Base-by-base conservation (phyloP, 192 early-diverging fungal species). In the Jimgerdemannia flammicorona region DNA sequence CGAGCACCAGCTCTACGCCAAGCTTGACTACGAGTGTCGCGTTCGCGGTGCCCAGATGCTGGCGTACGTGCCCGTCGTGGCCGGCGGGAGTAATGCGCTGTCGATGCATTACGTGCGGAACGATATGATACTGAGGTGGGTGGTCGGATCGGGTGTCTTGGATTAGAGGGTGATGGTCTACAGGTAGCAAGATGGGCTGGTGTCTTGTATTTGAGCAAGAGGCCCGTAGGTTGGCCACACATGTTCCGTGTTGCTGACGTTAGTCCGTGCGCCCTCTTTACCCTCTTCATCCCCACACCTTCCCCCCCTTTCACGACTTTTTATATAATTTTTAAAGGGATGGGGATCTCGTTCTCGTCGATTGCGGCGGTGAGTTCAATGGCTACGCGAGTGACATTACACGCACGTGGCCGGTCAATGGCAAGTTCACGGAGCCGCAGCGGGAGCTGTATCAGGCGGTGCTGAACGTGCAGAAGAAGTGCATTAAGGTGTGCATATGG, bases 21-120 rank as follows among this genome's bases (percentile, higher is more conserved):
- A 89, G 64, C 87, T 96, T 67, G 95, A 95, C 66, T 92, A 89
- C 77, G 85, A 92, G 40, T 90, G 89, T 67, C 76, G 86, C 67
- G 83, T 83, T 79, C 78, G 86, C 40, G 91, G 90, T 3, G 90
- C 88, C 1, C 86, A 84, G 44, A 86, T 88, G 44, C 81, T 96
- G 40, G 93, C 95, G 17, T 99, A 99, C 81, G 95, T 99, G 20
- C 98, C 98, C 3, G 98, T 99, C 3, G 95, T 99, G 20, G 98
- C 97, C 0, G 89, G 93, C 8, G 98, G 96, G 43, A 83, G 85
- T 65, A 98, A 98, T 77, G 96, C 96, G 7, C 78, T 97, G 74
- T 92, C 90, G 17, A 87, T 99, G 89, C 98, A 99, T 78, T 99
- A 99, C 84, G 96, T 98, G 43, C 84, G 90, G 71, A 99, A 99